Evolutionary conservation across 345 rosid genomes (phyloP).

Genomic region (Eutrema heterophyllum): DNA sequence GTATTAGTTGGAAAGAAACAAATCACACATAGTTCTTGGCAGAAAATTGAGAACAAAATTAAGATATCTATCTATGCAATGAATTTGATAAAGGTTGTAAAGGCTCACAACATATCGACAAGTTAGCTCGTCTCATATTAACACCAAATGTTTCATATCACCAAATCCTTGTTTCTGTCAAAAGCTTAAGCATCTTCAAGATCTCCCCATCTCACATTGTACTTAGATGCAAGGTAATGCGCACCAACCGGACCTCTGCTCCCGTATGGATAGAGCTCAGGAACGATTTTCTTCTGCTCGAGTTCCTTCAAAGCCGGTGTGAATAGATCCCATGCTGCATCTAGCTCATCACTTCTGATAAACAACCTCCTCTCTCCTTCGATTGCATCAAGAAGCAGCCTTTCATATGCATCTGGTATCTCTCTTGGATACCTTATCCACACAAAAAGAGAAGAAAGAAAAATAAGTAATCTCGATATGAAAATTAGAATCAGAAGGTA

Average conservation of each 20-base stretch:
- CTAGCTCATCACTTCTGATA: conserved; percentile 87
- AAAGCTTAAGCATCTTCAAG: conserved; percentile 42
- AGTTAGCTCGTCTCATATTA: background rate
- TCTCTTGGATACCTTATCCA: conserved; percentile 57
- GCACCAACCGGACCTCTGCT: conserved; percentile 92
- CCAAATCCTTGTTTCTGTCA: background rate
- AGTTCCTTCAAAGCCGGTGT: conserved; percentile 73
- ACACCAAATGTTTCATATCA: conserved; percentile 5
- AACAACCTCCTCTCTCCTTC: conserved; percentile 83
- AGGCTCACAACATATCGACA: conserved; percentile 3
- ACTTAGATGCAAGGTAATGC: conserved; percentile 88
- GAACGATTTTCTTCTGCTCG: conserved; percentile 57
- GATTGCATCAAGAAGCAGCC: conserved; percentile 78
- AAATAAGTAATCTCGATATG: background rate
- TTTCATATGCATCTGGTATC: conserved; percentile 90
- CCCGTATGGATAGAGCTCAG: conserved; percentile 84
- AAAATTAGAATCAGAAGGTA: background rate
- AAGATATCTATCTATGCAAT: background rate
- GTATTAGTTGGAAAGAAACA: background rate
- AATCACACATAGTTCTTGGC: background rate
- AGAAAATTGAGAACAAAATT: too few relatives aligned
- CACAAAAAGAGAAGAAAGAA: background rate
- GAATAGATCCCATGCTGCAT: conserved; percentile 80
- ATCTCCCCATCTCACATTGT: conserved; percentile 93
- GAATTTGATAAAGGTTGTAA: background rate